Base-by-base conservation (phyloP, 2,329 filamentous ascomycete species). In the Diaporthe helianthi region DNA sequence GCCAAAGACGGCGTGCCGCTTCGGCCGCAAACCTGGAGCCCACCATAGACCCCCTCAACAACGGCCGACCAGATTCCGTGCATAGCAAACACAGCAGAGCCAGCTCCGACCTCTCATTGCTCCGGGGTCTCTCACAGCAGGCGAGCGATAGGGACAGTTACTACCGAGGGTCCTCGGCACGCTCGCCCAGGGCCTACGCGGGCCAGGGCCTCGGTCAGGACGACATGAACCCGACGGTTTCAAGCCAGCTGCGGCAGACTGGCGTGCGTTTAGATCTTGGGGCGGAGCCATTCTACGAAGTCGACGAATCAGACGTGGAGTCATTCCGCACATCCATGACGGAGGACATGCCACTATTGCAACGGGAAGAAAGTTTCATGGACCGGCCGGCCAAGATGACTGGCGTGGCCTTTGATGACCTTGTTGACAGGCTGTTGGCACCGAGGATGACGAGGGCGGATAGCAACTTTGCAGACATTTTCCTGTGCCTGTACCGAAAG, bases 401-500 rank as follows among this genome's bases (percentile, higher is more conserved):
- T 1, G 89, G 89, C 2, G 79, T 89, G 22, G 82, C 83, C 2
- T 89, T 91, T 73, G 89, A 92, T 71, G 91, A 94, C 67, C 83
- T 96, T 5, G 93, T 98, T 24, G 93, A 97, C 79, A 91, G 94
- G n/a, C 85, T 99, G 49, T 85, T 98, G 29, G 87, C 90, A 0
- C 87, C 93, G 71, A 92, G 93, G 44, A 90, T 95, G 82, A 94
- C 93, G 33, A 94, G 93, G 76, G 87, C 90, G n/a, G 96, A 98
- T 77, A 86, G 88, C 69, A 97, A 97, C 79, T 99, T 98, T 76
- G 87, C 89, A 1, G 89, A 94, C 53, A 90, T 97, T 22, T 98
- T 98, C 76, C 84, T 98, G 36, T 97, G 95, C 73, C 84, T 98
- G 17, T 98, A 98, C 80, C 91, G 96, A 72, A 97, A 96, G 78